Conservation (phyloP, 768 basidiomycete genomes). For the Leccinum broughii region DNA sequence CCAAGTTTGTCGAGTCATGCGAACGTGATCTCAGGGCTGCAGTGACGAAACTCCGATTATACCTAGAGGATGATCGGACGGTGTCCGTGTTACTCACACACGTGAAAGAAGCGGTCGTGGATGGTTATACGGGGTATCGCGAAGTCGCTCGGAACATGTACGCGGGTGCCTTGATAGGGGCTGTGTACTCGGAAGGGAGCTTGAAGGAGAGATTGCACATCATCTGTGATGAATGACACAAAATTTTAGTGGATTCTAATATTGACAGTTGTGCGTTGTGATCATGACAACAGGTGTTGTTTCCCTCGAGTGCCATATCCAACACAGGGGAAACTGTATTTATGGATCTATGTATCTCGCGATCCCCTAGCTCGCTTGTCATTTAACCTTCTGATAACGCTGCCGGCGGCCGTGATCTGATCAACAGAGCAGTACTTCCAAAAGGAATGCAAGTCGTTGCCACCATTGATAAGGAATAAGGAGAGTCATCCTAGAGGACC, state of each 20-base stretch:
- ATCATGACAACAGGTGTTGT: not conserved
- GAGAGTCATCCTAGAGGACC: conserved; percentile 46
- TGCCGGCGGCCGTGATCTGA: not conserved
- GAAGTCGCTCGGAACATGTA: conserved; percentile 57
- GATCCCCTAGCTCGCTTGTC: not conserved
- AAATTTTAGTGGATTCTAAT: not conserved
- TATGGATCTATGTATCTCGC: not conserved
- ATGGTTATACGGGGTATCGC: conserved; percentile 73
- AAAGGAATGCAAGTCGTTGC: not conserved
- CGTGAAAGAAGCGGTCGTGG: conserved; percentile 69
- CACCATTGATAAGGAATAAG: not conserved
- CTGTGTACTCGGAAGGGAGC: conserved; percentile 35
- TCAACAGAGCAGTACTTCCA: not conserved
- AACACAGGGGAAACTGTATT: not conserved
- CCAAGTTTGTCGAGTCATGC: conserved; percentile 53
- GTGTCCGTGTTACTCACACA: conserved; percentile 78
- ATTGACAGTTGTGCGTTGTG: not conserved
- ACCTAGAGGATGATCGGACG: conserved; percentile 79
- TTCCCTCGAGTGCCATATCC: not conserved
- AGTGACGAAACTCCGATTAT: conserved; percentile 66
- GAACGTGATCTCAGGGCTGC: conserved; percentile 54
- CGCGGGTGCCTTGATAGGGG: conserved; percentile 35
- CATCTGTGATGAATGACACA: conserved; percentile 33
- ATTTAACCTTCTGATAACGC: not conserved
- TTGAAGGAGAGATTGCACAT: conserved; percentile 42